phyloP scores from a whole-genome alignment of 208 protist genomes.

The Eutreptiella sp. region DNA sequence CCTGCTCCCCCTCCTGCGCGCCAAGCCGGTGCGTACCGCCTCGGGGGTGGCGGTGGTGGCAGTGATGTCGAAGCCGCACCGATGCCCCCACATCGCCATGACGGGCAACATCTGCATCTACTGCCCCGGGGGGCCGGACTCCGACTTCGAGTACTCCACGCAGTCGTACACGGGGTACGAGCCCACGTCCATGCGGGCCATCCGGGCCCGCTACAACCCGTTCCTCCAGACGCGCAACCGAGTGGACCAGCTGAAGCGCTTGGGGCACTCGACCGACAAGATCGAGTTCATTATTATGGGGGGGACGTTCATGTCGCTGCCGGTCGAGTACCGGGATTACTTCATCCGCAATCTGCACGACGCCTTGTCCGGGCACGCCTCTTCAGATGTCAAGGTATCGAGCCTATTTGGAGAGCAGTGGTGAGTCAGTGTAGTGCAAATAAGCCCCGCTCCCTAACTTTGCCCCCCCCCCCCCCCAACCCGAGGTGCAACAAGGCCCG shows the following conservation, averaged over 20 bases:
- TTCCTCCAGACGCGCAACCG: slow-evolving; percentile 66
- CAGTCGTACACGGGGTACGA: slow-evolving; percentile 88
- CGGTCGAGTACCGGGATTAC: slow-evolving; percentile 71
- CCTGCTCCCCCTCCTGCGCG: slow-evolving; percentile 61
- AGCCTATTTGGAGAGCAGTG: too few relatives aligned
- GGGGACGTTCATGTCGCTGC: slow-evolving; percentile 86
- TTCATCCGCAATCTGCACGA: slow-evolving; percentile 79
- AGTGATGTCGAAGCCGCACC: slow-evolving; percentile 92
- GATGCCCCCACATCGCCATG: slow-evolving; percentile 84
- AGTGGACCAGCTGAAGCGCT: slow-evolving; percentile 77
- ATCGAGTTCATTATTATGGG: slow-evolving; percentile 92
- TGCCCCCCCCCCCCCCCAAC: too few relatives aligned
- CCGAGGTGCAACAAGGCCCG: too few relatives aligned
- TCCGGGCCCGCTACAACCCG: slow-evolving; percentile 83
- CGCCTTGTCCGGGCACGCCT: slow-evolving; percentile 72
- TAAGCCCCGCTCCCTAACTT: too few relatives aligned
- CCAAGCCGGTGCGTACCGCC: slow-evolving; percentile 81
- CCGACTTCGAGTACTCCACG: slow-evolving; percentile 88
- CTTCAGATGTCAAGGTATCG: slow-evolving; percentile 46
- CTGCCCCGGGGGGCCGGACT: slow-evolving; percentile 86
- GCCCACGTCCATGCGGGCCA: slow-evolving; percentile 87
- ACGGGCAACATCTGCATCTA: slow-evolving; percentile 80
- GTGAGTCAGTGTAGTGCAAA: too few relatives aligned
- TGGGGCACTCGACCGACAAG: slow-evolving; percentile 42
- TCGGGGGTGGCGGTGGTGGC: slow-evolving; percentile 80